Conservation (phyloP, 208 protist species). For the Leishmania braziliensis region DNA sequence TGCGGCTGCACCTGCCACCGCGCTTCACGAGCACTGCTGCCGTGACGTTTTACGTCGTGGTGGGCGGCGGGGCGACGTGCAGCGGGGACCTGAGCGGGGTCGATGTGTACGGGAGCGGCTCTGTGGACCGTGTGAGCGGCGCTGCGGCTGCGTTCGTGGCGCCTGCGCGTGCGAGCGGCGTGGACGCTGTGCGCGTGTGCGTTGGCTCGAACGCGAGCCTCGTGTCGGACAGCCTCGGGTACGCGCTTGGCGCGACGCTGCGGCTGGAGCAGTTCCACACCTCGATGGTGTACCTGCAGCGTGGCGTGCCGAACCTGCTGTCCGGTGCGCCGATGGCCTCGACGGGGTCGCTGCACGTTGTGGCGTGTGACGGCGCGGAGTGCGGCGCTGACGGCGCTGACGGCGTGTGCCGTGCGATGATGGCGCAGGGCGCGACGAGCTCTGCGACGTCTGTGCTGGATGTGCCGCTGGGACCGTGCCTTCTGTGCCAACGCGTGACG, state of each 20-base stretch:
- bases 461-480: constrained; percentile 43
- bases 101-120: constrained; percentile 33
- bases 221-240: constrained; percentile 25
- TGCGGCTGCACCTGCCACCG: constrained; percentile 11
- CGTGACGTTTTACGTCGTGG: constrained; percentile 9
- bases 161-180: constrained; percentile 5
- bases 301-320: constrained; percentile 37
- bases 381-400: constrained; percentile 16
- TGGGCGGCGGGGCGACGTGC: neutral
- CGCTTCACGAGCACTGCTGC: constrained; percentile 3
- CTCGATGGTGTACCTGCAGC: constrained; percentile 41
- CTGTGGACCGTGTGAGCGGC: constrained; percentile 23
- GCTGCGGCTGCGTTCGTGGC: constrained; percentile 30
- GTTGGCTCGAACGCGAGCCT: constrained; percentile 17
- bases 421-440: constrained; percentile 3
- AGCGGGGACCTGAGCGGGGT: constrained; percentile 5
- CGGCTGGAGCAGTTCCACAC: constrained; percentile 33
- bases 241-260: constrained; percentile 34
- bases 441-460: constrained; percentile 3
- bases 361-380: constrained; percentile 29
- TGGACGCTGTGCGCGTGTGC: constrained; percentile 22
- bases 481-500: constrained; percentile 54
- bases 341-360: constrained; percentile 10
- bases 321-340: constrained; percentile 25
- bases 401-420: constrained; percentile 14